These are phyloP conservation scores for Fusarium sulawesiense DNA, from an alignment of 2,329 filamentous ascomycete species.

Conservation along the genomic window DNA sequence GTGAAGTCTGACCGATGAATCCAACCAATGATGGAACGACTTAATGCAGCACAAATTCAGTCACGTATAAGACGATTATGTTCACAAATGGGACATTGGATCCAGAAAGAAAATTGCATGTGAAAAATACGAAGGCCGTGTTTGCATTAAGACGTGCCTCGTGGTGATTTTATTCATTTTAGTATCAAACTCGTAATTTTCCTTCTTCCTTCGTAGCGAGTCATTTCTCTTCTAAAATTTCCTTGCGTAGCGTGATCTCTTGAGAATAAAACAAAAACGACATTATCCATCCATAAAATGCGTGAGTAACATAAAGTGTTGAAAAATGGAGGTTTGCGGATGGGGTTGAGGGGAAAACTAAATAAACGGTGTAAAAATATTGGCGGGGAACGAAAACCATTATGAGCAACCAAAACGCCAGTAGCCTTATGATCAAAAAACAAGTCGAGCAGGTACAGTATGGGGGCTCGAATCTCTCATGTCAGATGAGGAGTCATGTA, in stretches of 20 bases:
- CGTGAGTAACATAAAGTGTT: conserved; percentile 28
- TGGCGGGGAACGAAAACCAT: conserved; percentile 24
- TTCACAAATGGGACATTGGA: not conserved
- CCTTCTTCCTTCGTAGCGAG: conserved; percentile 32
- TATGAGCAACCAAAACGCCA: conserved; percentile 45
- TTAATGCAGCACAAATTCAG: conserved; percentile 4
- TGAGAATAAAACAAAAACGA: conserved; percentile 20
- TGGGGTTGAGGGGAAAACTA: not conserved
- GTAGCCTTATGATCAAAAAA: conserved; percentile 37
- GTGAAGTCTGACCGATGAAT: conserved; percentile 14
- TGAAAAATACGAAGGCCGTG: conserved; percentile 26
- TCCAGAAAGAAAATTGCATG: not conserved
- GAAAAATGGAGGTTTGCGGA: conserved; percentile 7
- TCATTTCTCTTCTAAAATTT: conserved; percentile 36
- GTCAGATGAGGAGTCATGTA: conserved; percentile 43
- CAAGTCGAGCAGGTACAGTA: conserved; percentile 37
- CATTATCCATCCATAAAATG: conserved; percentile 29
- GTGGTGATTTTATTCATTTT: conserved; percentile 37
- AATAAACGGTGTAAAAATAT: conserved; percentile 7
- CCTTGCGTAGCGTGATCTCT: conserved; percentile 41
- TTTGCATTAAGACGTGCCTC: conserved; percentile 31
- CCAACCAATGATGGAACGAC: not conserved
- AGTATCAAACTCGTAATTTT: conserved; percentile 41
- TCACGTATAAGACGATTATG: not conserved
- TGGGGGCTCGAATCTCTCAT: conserved; percentile 33